Percentiles rank a stretch among this genome's conserved stretches.
Conservation (phyloP, 139 green algal genomes). For the Chlamydomonas asymmetrica region DNA sequence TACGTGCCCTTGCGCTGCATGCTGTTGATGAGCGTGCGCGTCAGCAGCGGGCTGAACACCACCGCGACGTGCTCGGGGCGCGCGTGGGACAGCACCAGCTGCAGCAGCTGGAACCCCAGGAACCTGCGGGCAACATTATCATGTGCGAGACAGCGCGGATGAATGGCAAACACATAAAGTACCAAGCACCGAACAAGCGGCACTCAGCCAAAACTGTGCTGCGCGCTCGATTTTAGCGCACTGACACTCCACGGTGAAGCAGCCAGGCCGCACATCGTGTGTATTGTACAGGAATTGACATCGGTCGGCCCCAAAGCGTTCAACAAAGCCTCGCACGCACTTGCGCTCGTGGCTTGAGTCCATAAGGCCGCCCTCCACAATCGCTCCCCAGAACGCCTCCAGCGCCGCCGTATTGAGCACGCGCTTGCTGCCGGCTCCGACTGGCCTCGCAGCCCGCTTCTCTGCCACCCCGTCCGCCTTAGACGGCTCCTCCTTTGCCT, state of each 20-base stretch:
- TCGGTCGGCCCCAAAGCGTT: no score
- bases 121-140: no score
- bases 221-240: no score
- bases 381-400: conserved; percentile 56
- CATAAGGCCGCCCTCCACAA: conserved; percentile 59
- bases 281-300: no score
- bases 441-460: background rate
- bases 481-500: background rate
- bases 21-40: conserved; percentile 57
- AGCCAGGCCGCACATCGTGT: no score
- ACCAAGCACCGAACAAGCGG: no score
- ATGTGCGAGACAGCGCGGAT: no score
- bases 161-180: no score
- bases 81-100: conserved; percentile 56
- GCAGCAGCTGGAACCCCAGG: conserved; percentile 76
- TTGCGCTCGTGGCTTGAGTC: conserved; percentile 68
- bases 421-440: conserved; percentile 13
- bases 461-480: no score
- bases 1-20: conserved; percentile 47
- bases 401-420: conserved; percentile 8
- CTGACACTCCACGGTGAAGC: no score
- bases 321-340: no score
- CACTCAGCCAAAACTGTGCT: no score
- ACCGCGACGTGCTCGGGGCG: conserved; percentile 21
- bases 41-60: conserved; percentile 56